These are phyloP conservation scores for Sabuloglossum arenarium DNA, from an alignment of 495 filamentous ascomycete genomes.

Conservation along the genomic window DNA sequence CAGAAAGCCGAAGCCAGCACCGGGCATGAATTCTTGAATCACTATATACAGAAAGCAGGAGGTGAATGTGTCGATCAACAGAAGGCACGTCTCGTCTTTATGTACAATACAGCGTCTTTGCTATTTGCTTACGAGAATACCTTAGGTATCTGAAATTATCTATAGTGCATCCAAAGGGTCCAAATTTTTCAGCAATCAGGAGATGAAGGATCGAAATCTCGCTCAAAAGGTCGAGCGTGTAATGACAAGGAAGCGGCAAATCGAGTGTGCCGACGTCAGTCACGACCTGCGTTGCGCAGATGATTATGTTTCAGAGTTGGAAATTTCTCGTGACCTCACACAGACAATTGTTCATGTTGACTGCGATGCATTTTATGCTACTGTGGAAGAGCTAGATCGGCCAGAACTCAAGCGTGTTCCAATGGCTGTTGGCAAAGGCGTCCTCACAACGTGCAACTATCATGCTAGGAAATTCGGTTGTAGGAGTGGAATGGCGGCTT, in stretches of 20 bases:
- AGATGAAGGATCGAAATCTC: slow-evolving; percentile 57
- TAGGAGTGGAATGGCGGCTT: slow-evolving; percentile 84
- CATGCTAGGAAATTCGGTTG: slow-evolving; percentile 75
- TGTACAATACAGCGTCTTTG: too few relatives aligned
- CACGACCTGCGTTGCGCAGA: slow-evolving; percentile 56
- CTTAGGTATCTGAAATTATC: slow-evolving; percentile 80
- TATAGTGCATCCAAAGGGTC: slow-evolving; percentile 93
- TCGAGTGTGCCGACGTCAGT: slow-evolving; percentile 57
- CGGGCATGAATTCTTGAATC: background rate
- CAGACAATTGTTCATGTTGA: slow-evolving; percentile 83
- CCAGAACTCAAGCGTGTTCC: slow-evolving; percentile 78
- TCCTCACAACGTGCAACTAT: slow-evolving; percentile 92
- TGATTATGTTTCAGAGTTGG: slow-evolving; percentile 60
- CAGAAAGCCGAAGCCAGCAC: background rate
- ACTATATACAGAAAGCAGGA: slow-evolving; percentile 29
- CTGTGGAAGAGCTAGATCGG: slow-evolving; percentile 79
- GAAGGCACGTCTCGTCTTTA: slow-evolving; percentile 29
- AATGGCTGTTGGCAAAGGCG: slow-evolving; percentile 83
- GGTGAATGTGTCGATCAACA: slow-evolving; percentile 87
- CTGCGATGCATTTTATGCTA: slow-evolving; percentile 95
- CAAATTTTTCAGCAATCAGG: slow-evolving; percentile 91
- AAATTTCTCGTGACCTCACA: slow-evolving; percentile 55
- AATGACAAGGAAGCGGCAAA: slow-evolving; percentile 46
- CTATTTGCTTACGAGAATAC: background rate
- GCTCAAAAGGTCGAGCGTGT: slow-evolving; percentile 78